A percentile compares a stretch with the other conserved stretches of the same genome.
Evolutionary conservation across 176 grass and related monocot genomes (phyloP).

Genomic region (Eleusine coracana): DNA sequence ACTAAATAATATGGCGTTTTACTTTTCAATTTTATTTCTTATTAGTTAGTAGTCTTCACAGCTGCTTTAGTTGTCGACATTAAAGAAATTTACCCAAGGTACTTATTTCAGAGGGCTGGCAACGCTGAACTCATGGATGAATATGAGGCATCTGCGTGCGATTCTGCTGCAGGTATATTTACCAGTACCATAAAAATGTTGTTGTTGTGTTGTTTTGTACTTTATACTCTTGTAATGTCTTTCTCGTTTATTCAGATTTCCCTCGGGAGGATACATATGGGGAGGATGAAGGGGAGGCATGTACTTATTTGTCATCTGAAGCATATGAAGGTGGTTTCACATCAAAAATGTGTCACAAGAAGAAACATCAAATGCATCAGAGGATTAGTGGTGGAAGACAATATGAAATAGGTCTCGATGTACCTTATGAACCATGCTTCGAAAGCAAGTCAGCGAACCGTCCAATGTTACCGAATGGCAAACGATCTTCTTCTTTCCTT

Average conservation of each 20-base stretch:
- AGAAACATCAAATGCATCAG: conserved; percentile 59
- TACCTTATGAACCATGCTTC: conserved; percentile 61
- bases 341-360: conserved; percentile 59
- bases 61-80: conserved; percentile 9
- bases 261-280: conserved; percentile 66
- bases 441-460: conserved; percentile 67
- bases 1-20: neutral
- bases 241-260: conserved; percentile 58
- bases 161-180: conserved; percentile 76
- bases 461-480: conserved; percentile 65
- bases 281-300: conserved; percentile 80
- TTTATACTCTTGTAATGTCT: conserved; percentile 33
- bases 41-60: neutral
- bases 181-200: neutral
- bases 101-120: conserved; percentile 60
- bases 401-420: conserved; percentile 54
- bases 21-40: conserved; percentile 13
- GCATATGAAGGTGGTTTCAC: conserved; percentile 58
- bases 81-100: conserved; percentile 39
- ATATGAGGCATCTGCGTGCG: conserved; percentile 65
- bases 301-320: conserved; percentile 53
- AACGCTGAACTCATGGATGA: conserved; percentile 61
- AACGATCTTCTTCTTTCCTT: conserved; percentile 63
- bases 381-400: conserved; percentile 54
- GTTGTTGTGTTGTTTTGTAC: conserved; percentile 20